Conservation (phyloP, 129 eudicot species). For the Lactuca saligna region DNA sequence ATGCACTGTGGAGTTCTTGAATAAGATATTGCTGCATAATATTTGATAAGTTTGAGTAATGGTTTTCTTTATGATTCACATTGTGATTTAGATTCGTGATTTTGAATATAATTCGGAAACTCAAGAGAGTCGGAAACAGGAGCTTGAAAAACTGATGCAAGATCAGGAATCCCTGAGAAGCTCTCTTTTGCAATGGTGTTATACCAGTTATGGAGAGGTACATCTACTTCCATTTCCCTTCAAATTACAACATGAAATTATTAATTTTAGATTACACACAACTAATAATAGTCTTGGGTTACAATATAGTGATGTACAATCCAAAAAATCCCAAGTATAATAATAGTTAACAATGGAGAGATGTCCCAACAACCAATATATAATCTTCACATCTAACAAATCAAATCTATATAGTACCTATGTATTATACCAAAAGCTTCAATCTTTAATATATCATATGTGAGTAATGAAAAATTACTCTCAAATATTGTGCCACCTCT, state of each 20-base stretch:
- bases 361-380: too few species aligned
- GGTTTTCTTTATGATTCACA: neutral
- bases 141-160: conserved; percentile 78
- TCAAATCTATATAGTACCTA: too few species aligned
- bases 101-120: conserved; percentile 85
- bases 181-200: conserved; percentile 92
- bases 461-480: too few species aligned
- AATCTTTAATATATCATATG: too few species aligned
- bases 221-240: neutral
- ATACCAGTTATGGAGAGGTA: conserved; percentile 99
- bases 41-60: neutral
- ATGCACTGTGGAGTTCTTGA: conserved; percentile 5
- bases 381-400: too few species aligned
- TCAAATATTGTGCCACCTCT: too few species aligned
- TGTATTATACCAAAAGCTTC: too few species aligned
- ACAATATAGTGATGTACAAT: too few species aligned
- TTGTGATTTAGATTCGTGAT: conserved; percentile 74
- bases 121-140: conserved; percentile 84
- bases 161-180: conserved; percentile 85
- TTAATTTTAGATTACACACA: neutral
- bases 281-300: too few species aligned
- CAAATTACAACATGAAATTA: conserved; percentile 12
- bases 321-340: too few species aligned
- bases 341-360: too few species aligned
- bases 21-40: conserved; percentile 15